A percentile compares a stretch with the other conserved stretches of the same genome.
Evolutionary conservation across 2,329 filamentous ascomycete species (phyloP).

Genomic region (Dichotomopilus funicola): DNA sequence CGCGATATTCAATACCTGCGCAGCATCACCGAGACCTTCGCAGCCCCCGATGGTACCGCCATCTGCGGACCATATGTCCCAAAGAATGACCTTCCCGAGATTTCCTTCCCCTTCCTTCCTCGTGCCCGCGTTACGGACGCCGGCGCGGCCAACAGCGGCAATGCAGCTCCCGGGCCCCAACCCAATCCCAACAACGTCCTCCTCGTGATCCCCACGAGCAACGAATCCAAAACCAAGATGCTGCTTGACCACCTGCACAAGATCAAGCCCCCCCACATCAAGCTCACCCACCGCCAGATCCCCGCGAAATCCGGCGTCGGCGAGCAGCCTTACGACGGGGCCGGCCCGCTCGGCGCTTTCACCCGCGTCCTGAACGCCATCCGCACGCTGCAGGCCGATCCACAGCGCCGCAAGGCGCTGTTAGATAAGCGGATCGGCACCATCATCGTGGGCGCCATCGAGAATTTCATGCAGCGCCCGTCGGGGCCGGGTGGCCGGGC

Average conservation of each 20-base stretch:
- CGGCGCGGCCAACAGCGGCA: not conserved
- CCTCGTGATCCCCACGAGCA: slow-evolving; percentile 12
- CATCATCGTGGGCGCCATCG: slow-evolving; percentile 9
- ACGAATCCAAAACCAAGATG: slow-evolving; percentile 8
- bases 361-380: slow-evolving; percentile 9
- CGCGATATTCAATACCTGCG: too few relatives aligned
- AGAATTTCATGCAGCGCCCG: slow-evolving; percentile 12
- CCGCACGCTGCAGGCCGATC: not conserved
- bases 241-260: not conserved
- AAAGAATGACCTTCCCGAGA: not conserved
- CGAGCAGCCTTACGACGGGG: slow-evolving; percentile 16
- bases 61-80: not conserved
- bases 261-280: not conserved
- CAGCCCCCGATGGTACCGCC: not conserved
- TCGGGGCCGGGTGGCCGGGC: not conserved
- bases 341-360: slow-evolving; percentile 8
- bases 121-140: not conserved
- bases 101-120: not conserved
- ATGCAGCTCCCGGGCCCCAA: not conserved
- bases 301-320: slow-evolving; percentile 10
- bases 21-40: too few relatives aligned
- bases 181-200: slow-evolving; percentile 6
- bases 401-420: not conserved
- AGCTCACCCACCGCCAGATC: not conserved
- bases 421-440: not conserved